phyloP scores from a whole-genome alignment of 148 eudicot species.

The Vaccinium darrowii region DNA sequence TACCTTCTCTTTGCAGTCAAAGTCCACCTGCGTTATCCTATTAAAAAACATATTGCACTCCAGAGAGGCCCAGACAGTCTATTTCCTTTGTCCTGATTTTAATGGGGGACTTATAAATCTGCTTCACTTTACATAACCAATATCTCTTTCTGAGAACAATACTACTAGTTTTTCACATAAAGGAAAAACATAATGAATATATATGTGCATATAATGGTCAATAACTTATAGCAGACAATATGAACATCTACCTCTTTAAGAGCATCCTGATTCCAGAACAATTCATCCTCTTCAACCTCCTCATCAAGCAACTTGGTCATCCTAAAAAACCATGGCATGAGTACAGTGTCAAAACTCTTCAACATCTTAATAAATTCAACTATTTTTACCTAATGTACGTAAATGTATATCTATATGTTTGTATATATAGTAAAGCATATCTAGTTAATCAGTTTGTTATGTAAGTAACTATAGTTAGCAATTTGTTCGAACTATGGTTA shows the following conservation, averaged over 20 bases:
- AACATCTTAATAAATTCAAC: background rate
- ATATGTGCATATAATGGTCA: background rate
- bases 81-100: background rate
- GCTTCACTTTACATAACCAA: background rate
- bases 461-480: too few species aligned
- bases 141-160: background rate
- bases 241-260: slow-evolving; percentile 61
- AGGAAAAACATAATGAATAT: background rate
- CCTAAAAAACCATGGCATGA: slow-evolving; percentile 35
- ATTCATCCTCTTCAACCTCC: slow-evolving; percentile 86
- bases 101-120: slow-evolving; percentile 2
- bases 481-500: background rate
- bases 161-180: background rate
- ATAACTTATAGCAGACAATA: background rate
- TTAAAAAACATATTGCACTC: background rate
- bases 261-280: slow-evolving; percentile 97
- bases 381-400: background rate
- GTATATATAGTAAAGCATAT: too few species aligned
- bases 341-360: slow-evolving; percentile 4
- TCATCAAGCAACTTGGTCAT: slow-evolving; percentile 91
- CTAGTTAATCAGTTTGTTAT: too few species aligned
- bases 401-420: background rate
- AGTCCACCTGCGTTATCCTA: background rate
- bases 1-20: background rate
- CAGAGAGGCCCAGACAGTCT: background rate